Evolutionary conservation across 2,329 filamentous ascomycete species (phyloP).

Genomic region (Xylariaceae sp.): DNA sequence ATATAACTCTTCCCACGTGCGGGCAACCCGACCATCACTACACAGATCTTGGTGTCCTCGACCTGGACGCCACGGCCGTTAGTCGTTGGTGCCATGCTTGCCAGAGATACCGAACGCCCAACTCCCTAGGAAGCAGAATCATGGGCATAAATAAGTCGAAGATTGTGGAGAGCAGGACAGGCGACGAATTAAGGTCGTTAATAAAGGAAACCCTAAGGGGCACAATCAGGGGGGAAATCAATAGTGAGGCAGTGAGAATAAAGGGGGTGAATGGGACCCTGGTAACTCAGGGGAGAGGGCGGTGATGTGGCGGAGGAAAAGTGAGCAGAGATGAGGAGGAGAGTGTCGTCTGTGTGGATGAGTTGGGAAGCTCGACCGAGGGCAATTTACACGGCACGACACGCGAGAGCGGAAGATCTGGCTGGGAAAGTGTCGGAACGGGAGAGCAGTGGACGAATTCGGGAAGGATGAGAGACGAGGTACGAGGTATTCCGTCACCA

Average conservation of each 20-base stretch:
- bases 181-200: constrained; percentile 4
- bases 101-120: constrained; percentile 22
- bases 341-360: background rate
- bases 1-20: constrained; percentile 96
- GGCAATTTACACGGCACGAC: background rate
- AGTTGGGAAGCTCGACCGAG: background rate
- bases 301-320: background rate
- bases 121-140: constrained; percentile 17
- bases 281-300: background rate
- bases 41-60: constrained; percentile 94
- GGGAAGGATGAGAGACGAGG: constrained; percentile 9
- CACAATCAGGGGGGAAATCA: background rate
- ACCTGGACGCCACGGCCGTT: constrained; percentile 76
- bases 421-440: background rate
- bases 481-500: constrained; percentile 31
- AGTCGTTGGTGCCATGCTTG: constrained; percentile 39
- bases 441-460: background rate
- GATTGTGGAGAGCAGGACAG: constrained; percentile 1
- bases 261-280: background rate
- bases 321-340: background rate
- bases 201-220: constrained; percentile 1
- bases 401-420: background rate
- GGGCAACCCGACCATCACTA: constrained; percentile 97
- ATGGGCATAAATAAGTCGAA: constrained; percentile 22
- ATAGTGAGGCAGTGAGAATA: background rate